Evolutionary conservation across 805 yeast species (phyloP).

Genomic region (Wickerhamiella slavikovae): DNA sequence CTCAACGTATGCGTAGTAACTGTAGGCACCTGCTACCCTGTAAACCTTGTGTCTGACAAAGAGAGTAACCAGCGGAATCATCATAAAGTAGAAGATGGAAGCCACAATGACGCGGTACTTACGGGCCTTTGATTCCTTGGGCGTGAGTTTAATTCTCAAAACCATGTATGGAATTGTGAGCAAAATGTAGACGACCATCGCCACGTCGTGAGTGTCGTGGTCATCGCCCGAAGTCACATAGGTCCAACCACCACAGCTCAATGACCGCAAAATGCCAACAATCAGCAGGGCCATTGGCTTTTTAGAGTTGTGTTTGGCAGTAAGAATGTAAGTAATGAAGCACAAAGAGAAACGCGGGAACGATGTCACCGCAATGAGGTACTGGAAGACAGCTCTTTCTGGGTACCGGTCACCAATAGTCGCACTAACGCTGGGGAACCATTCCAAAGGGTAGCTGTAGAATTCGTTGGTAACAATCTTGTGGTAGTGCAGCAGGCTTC

Average conservation of each 20-base stretch:
- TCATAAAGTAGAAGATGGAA: slow-evolving; percentile 44
- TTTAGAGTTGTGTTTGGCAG: slow-evolving; percentile 18
- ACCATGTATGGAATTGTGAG: slow-evolving; percentile 85
- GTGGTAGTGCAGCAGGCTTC: slow-evolving; percentile 57
- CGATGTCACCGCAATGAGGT: slow-evolving; percentile 77
- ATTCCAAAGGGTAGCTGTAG: slow-evolving; percentile 88
- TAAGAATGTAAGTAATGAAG: slow-evolving; percentile 26
- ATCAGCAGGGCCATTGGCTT: slow-evolving; percentile 17
- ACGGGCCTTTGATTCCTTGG: slow-evolving; percentile 26
- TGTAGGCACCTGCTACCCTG: slow-evolving; percentile 79
- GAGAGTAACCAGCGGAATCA: slow-evolving; percentile 70
- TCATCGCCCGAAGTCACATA: slow-evolving; percentile 94
- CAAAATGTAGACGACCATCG: slow-evolving; percentile 79
- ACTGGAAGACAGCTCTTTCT: slow-evolving; percentile 80
- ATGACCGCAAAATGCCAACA: slow-evolving; percentile 69
- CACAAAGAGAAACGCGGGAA: slow-evolving; percentile 71
- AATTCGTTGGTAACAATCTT: slow-evolving; percentile 77
- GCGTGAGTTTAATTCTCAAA: slow-evolving; percentile 32
- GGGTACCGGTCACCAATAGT: slow-evolving; percentile 95
- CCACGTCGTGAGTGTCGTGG: slow-evolving; percentile 87
- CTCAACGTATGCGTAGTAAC: slow-evolving; percentile 83
- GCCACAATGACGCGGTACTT: slow-evolving; percentile 28
- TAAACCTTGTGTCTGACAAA: slow-evolving; percentile 88
- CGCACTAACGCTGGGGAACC: slow-evolving; percentile 97
- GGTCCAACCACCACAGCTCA: slow-evolving; percentile 98